Evolutionary conservation across 345 rosid genomes (phyloP).

Genomic region (Moricandia arvensis): DNA sequence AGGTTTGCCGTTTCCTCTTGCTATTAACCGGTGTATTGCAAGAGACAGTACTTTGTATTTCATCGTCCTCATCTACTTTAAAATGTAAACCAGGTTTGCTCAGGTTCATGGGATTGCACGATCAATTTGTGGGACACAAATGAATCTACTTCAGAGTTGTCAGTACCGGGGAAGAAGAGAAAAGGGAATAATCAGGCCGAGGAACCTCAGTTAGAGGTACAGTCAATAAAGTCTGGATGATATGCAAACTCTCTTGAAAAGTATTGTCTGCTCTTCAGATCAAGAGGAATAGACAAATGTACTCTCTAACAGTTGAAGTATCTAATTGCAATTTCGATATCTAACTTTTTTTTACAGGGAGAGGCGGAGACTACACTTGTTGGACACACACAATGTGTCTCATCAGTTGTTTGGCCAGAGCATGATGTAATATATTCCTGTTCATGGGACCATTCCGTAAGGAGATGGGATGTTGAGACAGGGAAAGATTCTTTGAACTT

Average conservation of each 20-base stretch:
- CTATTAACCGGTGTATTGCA: slow-evolving; percentile 8
- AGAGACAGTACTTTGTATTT: not conserved
- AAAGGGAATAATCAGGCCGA: slow-evolving; percentile 61
- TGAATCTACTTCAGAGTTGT: slow-evolving; percentile 47
- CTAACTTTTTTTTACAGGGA: slow-evolving; percentile 50
- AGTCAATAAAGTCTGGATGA: not conserved
- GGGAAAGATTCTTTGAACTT: slow-evolving; percentile 71
- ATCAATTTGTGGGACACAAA: slow-evolving; percentile 76
- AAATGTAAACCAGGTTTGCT: slow-evolving; percentile 58
- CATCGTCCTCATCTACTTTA: slow-evolving; percentile 1
- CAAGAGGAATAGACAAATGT: not conserved
- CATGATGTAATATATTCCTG: slow-evolving; percentile 66
- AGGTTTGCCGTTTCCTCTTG: slow-evolving; percentile 48
- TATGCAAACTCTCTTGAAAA: not conserved
- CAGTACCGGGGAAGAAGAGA: slow-evolving; percentile 76
- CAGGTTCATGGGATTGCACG: slow-evolving; percentile 94
- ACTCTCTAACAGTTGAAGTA: not conserved
- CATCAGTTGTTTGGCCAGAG: slow-evolving; percentile 87
- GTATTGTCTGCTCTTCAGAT: not conserved
- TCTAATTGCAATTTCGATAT: not conserved
- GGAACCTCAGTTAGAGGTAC: slow-evolving; percentile 79
- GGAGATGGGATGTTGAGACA: slow-evolving; percentile 82
- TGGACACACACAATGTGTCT: slow-evolving; percentile 89
- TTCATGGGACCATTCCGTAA: slow-evolving; percentile 95
- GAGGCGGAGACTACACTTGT: slow-evolving; percentile 72